Percentiles rank a stretch among this genome's conserved stretches.
Evolutionary conservation across 164 flowering plant species (phyloP).

Genomic region (Cinnamomum chago): DNA sequence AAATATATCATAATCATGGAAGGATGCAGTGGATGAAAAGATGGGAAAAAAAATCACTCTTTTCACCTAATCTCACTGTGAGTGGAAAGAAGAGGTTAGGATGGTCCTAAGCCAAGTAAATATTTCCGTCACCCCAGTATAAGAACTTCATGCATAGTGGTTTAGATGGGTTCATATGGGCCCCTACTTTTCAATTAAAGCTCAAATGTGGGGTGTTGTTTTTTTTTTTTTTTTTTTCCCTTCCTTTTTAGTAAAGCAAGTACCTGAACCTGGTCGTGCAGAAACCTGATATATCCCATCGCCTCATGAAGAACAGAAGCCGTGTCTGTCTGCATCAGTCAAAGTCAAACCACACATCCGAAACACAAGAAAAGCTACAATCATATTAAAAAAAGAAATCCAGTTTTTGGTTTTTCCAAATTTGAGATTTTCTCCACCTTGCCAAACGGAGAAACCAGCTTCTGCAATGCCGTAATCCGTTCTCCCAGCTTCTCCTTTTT

Average conservation of each 20-base stretch:
- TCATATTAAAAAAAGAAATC: background rate
- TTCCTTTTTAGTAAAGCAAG: background rate
- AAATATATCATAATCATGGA: background rate
- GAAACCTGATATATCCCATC: constrained; percentile 78
- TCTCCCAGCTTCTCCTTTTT: constrained; percentile 87
- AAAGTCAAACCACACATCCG: constrained; percentile 11
- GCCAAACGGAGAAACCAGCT: constrained; percentile 88
- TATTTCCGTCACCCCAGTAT: too few relatives aligned
- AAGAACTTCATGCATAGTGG: background rate
- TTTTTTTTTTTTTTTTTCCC: background rate
- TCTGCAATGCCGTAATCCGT: constrained; percentile 72
- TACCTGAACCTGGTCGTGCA: constrained; percentile 85
- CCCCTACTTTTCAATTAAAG: too few relatives aligned
- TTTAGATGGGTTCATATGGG: background rate
- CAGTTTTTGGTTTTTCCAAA: too few relatives aligned
- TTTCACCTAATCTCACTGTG: too few relatives aligned
- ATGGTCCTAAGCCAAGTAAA: background rate
- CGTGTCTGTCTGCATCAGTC: constrained; percentile 72
- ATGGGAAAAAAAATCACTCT: too few relatives aligned
- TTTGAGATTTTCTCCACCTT: constrained; percentile 39
- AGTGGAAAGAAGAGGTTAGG: background rate
- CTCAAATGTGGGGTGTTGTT: background rate
- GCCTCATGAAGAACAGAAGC: constrained; percentile 95
- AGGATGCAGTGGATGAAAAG: background rate
- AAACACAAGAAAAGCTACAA: background rate